Evolutionary conservation across 1,284 basidiomycete species (phyloP).

Genomic region (Trametes polyzona): DNA sequence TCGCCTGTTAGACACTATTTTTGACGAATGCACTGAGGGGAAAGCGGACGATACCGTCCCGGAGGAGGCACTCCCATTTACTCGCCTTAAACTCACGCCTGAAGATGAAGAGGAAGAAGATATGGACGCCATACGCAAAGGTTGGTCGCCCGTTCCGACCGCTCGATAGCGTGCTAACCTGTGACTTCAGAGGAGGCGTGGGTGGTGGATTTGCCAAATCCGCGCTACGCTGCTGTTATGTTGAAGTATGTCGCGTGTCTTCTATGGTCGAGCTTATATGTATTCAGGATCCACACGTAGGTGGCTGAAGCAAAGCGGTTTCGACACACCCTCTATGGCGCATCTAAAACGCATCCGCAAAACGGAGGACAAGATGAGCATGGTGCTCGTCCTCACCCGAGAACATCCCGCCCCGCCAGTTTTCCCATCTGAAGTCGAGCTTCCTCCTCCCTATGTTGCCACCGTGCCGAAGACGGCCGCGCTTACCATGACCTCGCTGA

Average conservation of each 20-base stretch:
- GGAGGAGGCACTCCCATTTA: slow-evolving; percentile 67
- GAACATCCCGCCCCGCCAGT: slow-evolving; percentile 28
- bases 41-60: slow-evolving; percentile 50
- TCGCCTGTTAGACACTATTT: slow-evolving; percentile 29
- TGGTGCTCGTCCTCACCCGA: slow-evolving; percentile 52
- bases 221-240: slow-evolving; percentile 61
- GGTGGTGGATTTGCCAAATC: slow-evolving; percentile 84
- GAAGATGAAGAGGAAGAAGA: slow-evolving; percentile 63
- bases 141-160: slow-evolving; percentile 38
- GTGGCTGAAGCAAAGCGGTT: slow-evolving; percentile 63
- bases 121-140: slow-evolving; percentile 56
- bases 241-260: slow-evolving; percentile 55
- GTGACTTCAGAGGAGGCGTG: slow-evolving; percentile 59
- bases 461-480: slow-evolving; percentile 76
- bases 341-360: slow-evolving; percentile 85
- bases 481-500: slow-evolving; percentile 68
- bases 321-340: slow-evolving; percentile 63
- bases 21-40: slow-evolving; percentile 30
- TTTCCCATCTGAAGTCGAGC: slow-evolving; percentile 37
- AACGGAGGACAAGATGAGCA: slow-evolving; percentile 46
- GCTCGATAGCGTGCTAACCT: background rate
- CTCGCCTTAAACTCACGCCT: slow-evolving; percentile 56
- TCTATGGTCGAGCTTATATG: slow-evolving; percentile 1
- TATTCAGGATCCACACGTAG: slow-evolving; percentile 38
- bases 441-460: slow-evolving; percentile 55